phyloP scores from a whole-genome alignment of 148 eudicot genomes.

The Rhododendron simsii region DNA sequence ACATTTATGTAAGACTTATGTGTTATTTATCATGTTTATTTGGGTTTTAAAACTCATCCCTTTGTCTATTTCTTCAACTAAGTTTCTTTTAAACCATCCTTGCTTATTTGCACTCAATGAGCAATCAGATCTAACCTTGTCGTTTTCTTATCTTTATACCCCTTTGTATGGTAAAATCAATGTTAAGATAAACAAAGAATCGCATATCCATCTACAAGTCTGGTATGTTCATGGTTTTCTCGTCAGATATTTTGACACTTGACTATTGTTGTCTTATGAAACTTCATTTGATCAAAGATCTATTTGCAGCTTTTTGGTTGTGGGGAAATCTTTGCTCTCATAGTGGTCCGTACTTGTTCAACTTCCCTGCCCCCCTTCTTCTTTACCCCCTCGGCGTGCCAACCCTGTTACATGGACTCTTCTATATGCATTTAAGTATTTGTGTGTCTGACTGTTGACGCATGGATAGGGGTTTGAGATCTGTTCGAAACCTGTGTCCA shows the following conservation, averaged over 20 bases:
- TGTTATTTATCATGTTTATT: neutral
- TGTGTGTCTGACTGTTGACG: neutral
- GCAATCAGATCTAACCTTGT: neutral
- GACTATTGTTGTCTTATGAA: neutral
- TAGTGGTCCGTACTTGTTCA: neutral
- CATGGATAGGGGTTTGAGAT: neutral
- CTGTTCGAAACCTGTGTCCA: neutral
- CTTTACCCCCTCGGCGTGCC: neutral
- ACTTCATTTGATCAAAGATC: neutral
- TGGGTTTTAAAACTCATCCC: neutral
- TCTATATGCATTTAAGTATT: neutral
- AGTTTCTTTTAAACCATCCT: neutral
- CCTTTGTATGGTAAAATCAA: neutral
- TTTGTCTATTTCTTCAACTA: neutral
- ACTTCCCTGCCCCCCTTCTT: neutral
- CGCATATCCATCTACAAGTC: neutral
- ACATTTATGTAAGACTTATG: neutral
- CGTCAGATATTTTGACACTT: neutral
- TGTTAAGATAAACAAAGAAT: neutral
- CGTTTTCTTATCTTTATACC: neutral
- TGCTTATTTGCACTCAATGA: neutral
- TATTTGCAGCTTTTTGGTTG: neutral
- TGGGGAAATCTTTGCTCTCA: neutral
- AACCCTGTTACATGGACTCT: neutral
- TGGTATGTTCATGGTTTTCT: conserved; percentile 3